Evolutionary conservation across 2,329 filamentous ascomycete species (phyloP).

Genomic region (Nectriaceae sp.): DNA sequence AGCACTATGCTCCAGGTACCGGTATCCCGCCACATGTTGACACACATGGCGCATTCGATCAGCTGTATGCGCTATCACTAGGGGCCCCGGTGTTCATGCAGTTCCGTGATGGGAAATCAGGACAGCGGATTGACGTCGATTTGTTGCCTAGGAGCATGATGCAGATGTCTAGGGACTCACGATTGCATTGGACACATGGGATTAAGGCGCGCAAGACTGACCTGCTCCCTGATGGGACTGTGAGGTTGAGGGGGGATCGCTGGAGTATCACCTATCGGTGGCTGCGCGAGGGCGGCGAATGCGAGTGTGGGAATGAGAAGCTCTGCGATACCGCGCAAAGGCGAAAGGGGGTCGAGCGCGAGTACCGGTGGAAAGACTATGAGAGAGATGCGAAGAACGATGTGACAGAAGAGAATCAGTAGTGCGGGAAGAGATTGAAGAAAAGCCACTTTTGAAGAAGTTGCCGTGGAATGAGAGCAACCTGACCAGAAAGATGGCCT

Average conservation of each 20-base stretch:
- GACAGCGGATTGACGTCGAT: constrained; percentile 44
- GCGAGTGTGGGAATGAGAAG: constrained; percentile 51
- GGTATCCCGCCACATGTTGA: constrained; percentile 65
- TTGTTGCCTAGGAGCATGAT: constrained; percentile 51
- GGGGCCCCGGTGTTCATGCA: constrained; percentile 47
- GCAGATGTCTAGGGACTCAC: constrained; percentile 50
- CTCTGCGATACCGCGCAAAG: constrained; percentile 55
- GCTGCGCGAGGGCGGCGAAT: constrained; percentile 47
- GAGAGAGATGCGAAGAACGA: constrained; percentile 23
- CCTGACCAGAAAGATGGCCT: too few relatives aligned
- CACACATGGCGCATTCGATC: constrained; percentile 50
- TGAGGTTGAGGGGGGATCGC: constrained; percentile 44
- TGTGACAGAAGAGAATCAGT: neutral
- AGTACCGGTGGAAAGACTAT: constrained; percentile 50
- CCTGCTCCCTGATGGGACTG: constrained; percentile 44
- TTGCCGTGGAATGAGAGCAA: too few relatives aligned
- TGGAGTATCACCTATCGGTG: constrained; percentile 61
- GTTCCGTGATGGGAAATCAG: constrained; percentile 35
- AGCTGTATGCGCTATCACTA: constrained; percentile 47
- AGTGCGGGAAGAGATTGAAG: too few relatives aligned
- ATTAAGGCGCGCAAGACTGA: constrained; percentile 57
- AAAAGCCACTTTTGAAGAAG: too few relatives aligned
- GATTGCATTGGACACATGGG: constrained; percentile 58
- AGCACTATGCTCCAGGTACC: constrained; percentile 60
- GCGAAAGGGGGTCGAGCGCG: constrained; percentile 47